Percentiles rank a stretch among this genome's conserved stretches.
Evolutionary conservation across 306 rosid genomes (phyloP).

Genomic region (Betula pendula): DNA sequence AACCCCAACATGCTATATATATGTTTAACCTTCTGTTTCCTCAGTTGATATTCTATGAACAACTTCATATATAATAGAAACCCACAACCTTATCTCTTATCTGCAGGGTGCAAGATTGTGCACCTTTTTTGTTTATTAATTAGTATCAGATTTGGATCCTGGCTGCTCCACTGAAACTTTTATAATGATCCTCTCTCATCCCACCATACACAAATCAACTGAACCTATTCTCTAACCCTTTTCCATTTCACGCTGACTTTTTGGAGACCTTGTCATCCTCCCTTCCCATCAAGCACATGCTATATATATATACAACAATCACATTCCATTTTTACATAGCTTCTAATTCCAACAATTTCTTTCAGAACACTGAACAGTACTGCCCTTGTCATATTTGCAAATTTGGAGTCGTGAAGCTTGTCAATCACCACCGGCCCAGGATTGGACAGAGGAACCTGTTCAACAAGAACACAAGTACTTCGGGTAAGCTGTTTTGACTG

Average conservation of each 20-base stretch:
- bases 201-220: not conserved
- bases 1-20: no score
- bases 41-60: no score
- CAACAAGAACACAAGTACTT: not conserved
- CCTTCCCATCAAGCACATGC: not conserved
- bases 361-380: not conserved
- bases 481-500: not conserved
- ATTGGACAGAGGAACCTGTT: not conserved
- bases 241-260: not conserved
- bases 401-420: not conserved
- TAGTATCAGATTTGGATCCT: not conserved
- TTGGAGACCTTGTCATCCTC: not conserved
- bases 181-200: not conserved
- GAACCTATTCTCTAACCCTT: no score
- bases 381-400: no score
- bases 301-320: not conserved
- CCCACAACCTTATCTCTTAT: no score
- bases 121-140: no score
- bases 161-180: not conserved
- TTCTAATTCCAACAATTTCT: not conserved
- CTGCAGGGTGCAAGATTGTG: no score
- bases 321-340: not conserved
- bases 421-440: not conserved
- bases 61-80: no score
- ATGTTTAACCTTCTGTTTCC: no score